These are phyloP conservation scores for Fusarium sp. DNA, from an alignment of 2,329 filamentous ascomycete species.

Conservation along the genomic window DNA sequence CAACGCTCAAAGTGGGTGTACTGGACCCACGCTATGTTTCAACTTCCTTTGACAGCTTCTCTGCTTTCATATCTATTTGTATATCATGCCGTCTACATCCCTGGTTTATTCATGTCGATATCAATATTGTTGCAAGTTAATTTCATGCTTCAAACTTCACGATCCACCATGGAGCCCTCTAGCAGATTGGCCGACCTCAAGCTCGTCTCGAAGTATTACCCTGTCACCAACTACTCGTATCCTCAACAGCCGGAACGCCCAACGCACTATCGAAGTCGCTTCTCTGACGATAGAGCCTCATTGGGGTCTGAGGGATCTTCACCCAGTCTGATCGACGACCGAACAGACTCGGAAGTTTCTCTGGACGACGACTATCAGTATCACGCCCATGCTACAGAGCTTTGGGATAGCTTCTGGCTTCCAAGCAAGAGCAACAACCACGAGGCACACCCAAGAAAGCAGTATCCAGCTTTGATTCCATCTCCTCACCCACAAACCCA, in stretches of 20 bases:
- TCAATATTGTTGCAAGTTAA: slow-evolving; percentile 38
- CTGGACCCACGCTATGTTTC: slow-evolving; percentile 42
- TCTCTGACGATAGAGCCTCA: slow-evolving; percentile 51
- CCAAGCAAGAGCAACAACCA: slow-evolving; percentile 19
- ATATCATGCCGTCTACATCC: slow-evolving; percentile 44
- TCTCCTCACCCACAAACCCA: slow-evolving; percentile 40
- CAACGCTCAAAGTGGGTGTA: slow-evolving; percentile 30
- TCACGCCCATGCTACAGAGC: slow-evolving; percentile 54
- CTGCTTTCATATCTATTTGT: slow-evolving; percentile 38
- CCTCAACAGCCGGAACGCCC: slow-evolving; percentile 44
- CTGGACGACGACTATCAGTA: slow-evolving; percentile 62
- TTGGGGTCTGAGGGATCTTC: slow-evolving; percentile 57
- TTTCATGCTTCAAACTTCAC: slow-evolving; percentile 31
- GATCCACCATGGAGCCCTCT: slow-evolving; percentile 49
- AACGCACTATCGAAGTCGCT: slow-evolving; percentile 30
- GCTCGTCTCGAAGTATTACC: slow-evolving; percentile 52
- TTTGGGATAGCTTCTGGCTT: slow-evolving; percentile 64
- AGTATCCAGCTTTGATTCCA: slow-evolving; percentile 46
- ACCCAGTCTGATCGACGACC: slow-evolving; percentile 61
- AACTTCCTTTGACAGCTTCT: slow-evolving; percentile 32
- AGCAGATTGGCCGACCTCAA: slow-evolving; percentile 51
- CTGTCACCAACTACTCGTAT: slow-evolving; percentile 54
- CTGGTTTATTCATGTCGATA: slow-evolving; percentile 32
- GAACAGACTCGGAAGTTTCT: slow-evolving; percentile 60
- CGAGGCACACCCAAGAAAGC: slow-evolving; percentile 38